Evolutionary conservation across 345 rosid genomes (phyloP).

Genomic region (Combretum micranthum): DNA sequence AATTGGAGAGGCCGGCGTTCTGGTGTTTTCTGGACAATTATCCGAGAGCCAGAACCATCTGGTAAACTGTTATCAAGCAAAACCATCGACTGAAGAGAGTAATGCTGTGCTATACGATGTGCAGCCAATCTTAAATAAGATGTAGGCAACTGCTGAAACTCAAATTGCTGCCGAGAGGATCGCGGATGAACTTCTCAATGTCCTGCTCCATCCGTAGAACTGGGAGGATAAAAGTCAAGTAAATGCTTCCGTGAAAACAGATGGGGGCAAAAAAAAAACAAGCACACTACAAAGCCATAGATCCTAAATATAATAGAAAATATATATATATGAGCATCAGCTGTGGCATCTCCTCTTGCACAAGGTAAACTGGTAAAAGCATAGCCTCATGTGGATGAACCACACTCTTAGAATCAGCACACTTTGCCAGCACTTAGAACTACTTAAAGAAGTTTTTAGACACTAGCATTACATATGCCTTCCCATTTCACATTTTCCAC

Average conservation of each 20-base stretch:
- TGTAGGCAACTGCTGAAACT: constrained; percentile 76
- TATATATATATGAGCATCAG: too few relatives aligned
- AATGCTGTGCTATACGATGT: constrained; percentile 84
- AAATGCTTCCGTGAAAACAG: not conserved
- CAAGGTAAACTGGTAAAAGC: too few relatives aligned
- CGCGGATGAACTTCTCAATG: constrained; percentile 57
- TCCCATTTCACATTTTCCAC: too few relatives aligned
- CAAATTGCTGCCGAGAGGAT: constrained; percentile 59
- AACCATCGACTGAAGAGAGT: constrained; percentile 75
- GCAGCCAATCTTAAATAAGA: constrained; percentile 78
- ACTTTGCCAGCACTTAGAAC: too few relatives aligned
- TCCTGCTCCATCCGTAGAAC: constrained; percentile 85
- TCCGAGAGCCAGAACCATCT: constrained; percentile 63
- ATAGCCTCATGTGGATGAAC: too few relatives aligned
- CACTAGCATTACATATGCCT: too few relatives aligned
- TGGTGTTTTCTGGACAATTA: constrained; percentile 61
- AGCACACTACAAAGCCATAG: not conserved
- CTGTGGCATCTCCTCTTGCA: too few relatives aligned
- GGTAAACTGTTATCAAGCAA: constrained; percentile 53
- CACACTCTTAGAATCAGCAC: too few relatives aligned
- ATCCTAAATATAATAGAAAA: too few relatives aligned
- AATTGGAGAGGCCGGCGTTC: constrained; percentile 48
- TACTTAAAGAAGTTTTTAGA: too few relatives aligned
- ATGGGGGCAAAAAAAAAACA: not conserved
- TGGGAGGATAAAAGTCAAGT: constrained; percentile 16